A percentile compares a stretch with the other conserved stretches of the same genome.
phyloP scores from a whole-genome alignment of 169 alveolate genomes.

The Miamiensis avidus region DNA sequence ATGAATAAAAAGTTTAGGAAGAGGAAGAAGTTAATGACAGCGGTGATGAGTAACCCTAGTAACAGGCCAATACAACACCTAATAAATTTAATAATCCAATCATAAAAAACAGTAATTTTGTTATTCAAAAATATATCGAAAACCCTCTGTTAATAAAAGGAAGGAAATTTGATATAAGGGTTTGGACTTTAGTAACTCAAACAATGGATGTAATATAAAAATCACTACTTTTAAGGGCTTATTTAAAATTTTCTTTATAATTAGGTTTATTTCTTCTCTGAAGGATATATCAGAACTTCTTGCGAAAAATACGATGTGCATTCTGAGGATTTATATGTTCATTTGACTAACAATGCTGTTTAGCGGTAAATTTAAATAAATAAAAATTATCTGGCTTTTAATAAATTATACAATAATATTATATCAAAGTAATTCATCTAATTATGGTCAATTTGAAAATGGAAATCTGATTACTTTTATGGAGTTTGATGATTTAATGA shows the following conservation, averaged over 20 bases:
- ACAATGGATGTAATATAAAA: constrained; percentile 29
- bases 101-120: constrained; percentile 21
- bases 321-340: constrained; percentile 45
- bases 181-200: constrained; percentile 63
- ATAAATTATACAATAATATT: not conserved
- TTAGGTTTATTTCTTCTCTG: constrained; percentile 57
- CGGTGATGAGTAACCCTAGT: not conserved
- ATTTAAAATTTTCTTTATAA: too few relatives aligned
- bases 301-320: constrained; percentile 51
- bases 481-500: constrained; percentile 44
- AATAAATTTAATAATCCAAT: not conserved
- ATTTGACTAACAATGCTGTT: constrained; percentile 74
- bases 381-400: too few relatives aligned
- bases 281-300: constrained; percentile 70
- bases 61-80: not conserved
- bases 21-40: not conserved
- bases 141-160: constrained; percentile 65
- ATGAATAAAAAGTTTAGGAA: not conserved
- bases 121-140: constrained; percentile 66
- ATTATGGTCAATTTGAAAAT: constrained; percentile 55
- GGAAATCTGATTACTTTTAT: constrained; percentile 53
- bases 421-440: constrained; percentile 13
- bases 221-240: too few relatives aligned
- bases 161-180: constrained; percentile 77
- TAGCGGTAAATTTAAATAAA: constrained; percentile 10